Conservation (phyloP, 352 stramenopile species). For the Globisporangium spinosum region DNA sequence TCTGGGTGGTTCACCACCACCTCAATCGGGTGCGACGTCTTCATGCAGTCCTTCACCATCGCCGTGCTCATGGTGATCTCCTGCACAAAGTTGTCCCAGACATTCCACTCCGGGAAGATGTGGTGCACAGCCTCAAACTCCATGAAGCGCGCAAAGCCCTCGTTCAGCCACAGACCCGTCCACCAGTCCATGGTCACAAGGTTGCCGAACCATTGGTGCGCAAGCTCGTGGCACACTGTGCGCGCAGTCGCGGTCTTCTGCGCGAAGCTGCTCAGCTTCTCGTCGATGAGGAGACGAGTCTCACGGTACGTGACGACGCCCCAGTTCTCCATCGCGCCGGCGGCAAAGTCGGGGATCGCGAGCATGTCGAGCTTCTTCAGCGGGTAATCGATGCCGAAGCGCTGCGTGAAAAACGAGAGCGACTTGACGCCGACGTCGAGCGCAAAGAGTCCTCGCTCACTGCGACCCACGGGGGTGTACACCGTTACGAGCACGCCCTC, state of each 20-base stretch:
- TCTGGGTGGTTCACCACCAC: slow-evolving; percentile 92
- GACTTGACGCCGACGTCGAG: slow-evolving; percentile 68
- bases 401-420: slow-evolving; percentile 68
- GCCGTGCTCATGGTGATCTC: slow-evolving; percentile 74
- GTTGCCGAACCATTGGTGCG: slow-evolving; percentile 97
- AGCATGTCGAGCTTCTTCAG: slow-evolving; percentile 98
- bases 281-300: slow-evolving; percentile 87
- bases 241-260: slow-evolving; percentile 85
- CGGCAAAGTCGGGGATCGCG: slow-evolving; percentile 95
- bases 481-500: slow-evolving; percentile 92
- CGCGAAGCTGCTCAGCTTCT: slow-evolving; percentile 57
- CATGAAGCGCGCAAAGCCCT: slow-evolving; percentile 97
- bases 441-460: slow-evolving; percentile 89
- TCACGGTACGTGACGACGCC: slow-evolving; percentile 97
- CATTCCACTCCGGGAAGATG: slow-evolving; percentile 93
- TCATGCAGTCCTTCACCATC: slow-evolving; percentile 91
- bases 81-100: slow-evolving; percentile 95
- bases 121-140: slow-evolving; percentile 92
- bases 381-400: slow-evolving; percentile 90
- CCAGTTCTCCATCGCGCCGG: slow-evolving; percentile 96
- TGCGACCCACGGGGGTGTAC: slow-evolving; percentile 94
- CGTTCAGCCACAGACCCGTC: slow-evolving; percentile 97
- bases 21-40: slow-evolving; percentile 93
- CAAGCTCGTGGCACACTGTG: slow-evolving; percentile 97
- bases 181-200: slow-evolving; percentile 98